Conservation (phyloP, 108 stramenopile genomes). For the Thalassiosira profunda region DNA sequence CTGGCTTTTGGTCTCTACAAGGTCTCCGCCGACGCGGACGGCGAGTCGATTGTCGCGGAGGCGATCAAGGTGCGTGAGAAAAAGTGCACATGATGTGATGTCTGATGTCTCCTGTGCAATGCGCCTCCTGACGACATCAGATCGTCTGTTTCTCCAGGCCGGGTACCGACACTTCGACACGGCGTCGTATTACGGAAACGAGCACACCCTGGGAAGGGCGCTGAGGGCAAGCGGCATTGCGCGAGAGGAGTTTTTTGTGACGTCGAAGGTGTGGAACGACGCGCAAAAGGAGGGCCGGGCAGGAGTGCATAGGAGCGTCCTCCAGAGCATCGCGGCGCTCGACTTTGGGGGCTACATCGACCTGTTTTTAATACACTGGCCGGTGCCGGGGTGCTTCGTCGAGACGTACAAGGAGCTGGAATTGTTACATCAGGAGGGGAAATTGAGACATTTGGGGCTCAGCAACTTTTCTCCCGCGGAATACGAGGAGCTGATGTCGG, state of each 20-base stretch:
- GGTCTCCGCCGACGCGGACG: constrained; percentile 48
- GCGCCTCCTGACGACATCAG: constrained; percentile 2
- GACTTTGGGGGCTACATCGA: constrained; percentile 40
- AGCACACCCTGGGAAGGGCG: constrained; percentile 42
- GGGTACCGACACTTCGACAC: constrained; percentile 60
- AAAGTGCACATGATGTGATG: neutral
- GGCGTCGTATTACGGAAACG: constrained; percentile 60
- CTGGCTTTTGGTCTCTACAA: constrained; percentile 72
- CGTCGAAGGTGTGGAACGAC: constrained; percentile 55
- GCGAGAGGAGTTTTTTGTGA: constrained; percentile 40
- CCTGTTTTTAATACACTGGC: constrained; percentile 57
- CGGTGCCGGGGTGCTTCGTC: constrained; percentile 29
- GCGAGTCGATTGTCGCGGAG: constrained; percentile 43
- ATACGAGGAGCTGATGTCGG: constrained; percentile 32
- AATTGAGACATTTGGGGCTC: constrained; percentile 8
- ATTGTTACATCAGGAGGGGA: constrained; percentile 6
- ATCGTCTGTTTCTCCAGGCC: neutral
- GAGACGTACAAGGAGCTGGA: constrained; percentile 32
- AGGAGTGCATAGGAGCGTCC: constrained; percentile 11
- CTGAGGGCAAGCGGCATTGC: constrained; percentile 29
- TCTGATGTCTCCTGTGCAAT: neutral
- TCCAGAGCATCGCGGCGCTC: constrained; percentile 18
- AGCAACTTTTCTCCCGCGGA: constrained; percentile 30
- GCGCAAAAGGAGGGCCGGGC: constrained; percentile 21
- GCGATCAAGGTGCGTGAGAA: constrained; percentile 18